Conservation (phyloP, 371 early-diverging fungal genomes). For the Mucor plumbeus region DNA sequence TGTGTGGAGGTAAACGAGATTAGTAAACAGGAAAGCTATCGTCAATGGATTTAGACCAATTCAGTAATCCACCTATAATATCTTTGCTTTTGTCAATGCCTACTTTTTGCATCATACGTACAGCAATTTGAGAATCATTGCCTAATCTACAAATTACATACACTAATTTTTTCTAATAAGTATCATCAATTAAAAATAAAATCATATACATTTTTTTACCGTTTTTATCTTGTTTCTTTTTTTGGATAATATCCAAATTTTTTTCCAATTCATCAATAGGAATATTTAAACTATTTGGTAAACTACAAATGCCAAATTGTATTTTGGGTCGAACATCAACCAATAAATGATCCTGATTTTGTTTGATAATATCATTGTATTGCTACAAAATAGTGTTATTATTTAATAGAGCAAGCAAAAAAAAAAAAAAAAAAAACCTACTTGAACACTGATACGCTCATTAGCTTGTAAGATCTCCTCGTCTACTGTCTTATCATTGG, state of each 20-base stretch:
- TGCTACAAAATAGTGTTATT: slow-evolving; percentile 19
- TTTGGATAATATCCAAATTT: slow-evolving; percentile 46
- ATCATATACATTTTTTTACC: slow-evolving; percentile 31
- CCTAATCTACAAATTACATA: slow-evolving; percentile 92
- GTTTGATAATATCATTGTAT: slow-evolving; percentile 41
- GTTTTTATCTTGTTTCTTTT: slow-evolving; percentile 33
- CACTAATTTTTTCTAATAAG: slow-evolving; percentile 47
- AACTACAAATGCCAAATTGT: slow-evolving; percentile 83
- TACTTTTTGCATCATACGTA: slow-evolving; percentile 61
- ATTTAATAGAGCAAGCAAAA: no score
- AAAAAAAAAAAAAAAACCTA: neutral
- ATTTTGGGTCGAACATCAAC: slow-evolving; percentile 88
- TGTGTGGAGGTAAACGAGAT: slow-evolving; percentile 8
- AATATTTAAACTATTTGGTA: slow-evolving; percentile 70
- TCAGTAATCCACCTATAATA: slow-evolving; percentile 81
- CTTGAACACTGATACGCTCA: slow-evolving; percentile 41
- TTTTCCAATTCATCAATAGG: slow-evolving; percentile 53
- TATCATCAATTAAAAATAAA: slow-evolving; percentile 25
- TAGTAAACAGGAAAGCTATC: slow-evolving; percentile 85
- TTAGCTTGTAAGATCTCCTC: slow-evolving; percentile 29
- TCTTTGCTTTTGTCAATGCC: slow-evolving; percentile 64
- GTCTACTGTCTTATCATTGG: slow-evolving; percentile 65
- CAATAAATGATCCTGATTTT: slow-evolving; percentile 65
- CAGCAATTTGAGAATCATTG: slow-evolving; percentile 91
- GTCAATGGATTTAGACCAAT: slow-evolving; percentile 83